A percentile compares a stretch with the other conserved stretches of the same genome.
Conservation (phyloP, 768 basidiomycete species). For the Dioszegia hungarica region DNA sequence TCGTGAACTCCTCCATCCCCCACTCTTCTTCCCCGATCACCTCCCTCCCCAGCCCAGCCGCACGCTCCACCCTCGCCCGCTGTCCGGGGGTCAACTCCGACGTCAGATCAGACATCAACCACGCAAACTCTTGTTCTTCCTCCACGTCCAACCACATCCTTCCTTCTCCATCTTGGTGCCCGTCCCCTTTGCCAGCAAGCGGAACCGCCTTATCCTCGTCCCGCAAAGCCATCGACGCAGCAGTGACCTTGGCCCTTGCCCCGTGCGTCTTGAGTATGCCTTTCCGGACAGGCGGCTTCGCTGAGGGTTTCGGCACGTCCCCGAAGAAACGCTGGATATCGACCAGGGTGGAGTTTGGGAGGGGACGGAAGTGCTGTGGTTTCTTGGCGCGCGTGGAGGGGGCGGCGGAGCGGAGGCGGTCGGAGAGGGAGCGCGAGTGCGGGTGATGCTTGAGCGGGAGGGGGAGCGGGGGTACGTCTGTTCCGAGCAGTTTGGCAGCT, state of each 20-base stretch:
- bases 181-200: not conserved
- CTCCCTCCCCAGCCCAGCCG: not conserved
- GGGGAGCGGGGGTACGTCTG: not conserved
- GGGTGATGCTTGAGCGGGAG: not conserved
- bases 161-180: slow-evolving; percentile 16
- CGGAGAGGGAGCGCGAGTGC: not conserved
- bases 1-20: slow-evolving; percentile 34
- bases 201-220: not conserved
- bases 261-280: not conserved
- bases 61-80: not conserved
- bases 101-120: slow-evolving; percentile 34
- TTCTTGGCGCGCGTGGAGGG: not conserved
- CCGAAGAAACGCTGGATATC: slow-evolving; percentile 42
- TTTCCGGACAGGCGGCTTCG: not conserved
- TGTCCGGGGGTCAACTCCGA: not conserved
- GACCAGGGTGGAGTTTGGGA: slow-evolving; percentile 18
- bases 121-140: slow-evolving; percentile 43
- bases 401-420: not conserved
- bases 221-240: not conserved
- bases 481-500: slow-evolving; percentile 32
- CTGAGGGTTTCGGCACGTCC: slow-evolving; percentile 13
- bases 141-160: slow-evolving; percentile 39
- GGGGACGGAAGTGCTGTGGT: slow-evolving; percentile 24
- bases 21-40: slow-evolving; percentile 12
- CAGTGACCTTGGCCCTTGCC: not conserved